Evolutionary conservation across 2,329 filamentous ascomycete genomes (phyloP).

Genomic region (Stenocarpella maydis): DNA sequence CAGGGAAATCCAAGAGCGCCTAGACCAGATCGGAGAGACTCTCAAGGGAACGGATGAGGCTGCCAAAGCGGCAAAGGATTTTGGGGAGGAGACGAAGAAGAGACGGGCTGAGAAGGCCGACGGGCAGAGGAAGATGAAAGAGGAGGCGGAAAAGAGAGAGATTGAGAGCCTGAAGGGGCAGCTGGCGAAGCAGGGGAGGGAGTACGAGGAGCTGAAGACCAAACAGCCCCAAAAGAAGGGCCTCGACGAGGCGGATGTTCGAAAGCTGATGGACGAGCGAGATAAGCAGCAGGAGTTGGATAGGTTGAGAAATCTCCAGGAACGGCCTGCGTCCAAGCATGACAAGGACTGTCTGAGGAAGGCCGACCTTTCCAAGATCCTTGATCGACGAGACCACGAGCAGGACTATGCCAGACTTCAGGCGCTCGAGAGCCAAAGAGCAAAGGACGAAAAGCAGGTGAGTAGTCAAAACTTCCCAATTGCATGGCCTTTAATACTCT

Average conservation of each 20-base stretch:
- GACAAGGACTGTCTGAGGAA: not conserved
- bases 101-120: slow-evolving; percentile 15
- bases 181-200: not conserved
- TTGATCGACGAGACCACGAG: slow-evolving; percentile 9
- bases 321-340: not conserved
- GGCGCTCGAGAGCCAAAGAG: not conserved
- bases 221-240: not conserved
- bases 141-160: slow-evolving; percentile 5
- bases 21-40: slow-evolving; percentile 11
- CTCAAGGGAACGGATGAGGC: slow-evolving; percentile 7
- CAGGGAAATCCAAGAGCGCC: slow-evolving; percentile 1
- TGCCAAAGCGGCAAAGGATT: not conserved
- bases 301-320: not conserved
- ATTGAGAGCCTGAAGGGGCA: slow-evolving; percentile 15
- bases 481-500: not conserved
- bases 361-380: not conserved
- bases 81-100: slow-evolving; percentile 8
- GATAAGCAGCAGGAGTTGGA: slow-evolving; percentile 1
- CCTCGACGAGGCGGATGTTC: not conserved
- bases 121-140: not conserved
- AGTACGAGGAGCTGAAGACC: slow-evolving; percentile 5
- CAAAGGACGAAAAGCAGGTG: slow-evolving; percentile 10
- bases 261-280: slow-evolving; percentile 16
- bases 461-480: not conserved
- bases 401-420: slow-evolving; percentile 12